phyloP scores from a whole-genome alignment of 768 basidiomycete genomes.

The Leccinellum rugosiceps region DNA sequence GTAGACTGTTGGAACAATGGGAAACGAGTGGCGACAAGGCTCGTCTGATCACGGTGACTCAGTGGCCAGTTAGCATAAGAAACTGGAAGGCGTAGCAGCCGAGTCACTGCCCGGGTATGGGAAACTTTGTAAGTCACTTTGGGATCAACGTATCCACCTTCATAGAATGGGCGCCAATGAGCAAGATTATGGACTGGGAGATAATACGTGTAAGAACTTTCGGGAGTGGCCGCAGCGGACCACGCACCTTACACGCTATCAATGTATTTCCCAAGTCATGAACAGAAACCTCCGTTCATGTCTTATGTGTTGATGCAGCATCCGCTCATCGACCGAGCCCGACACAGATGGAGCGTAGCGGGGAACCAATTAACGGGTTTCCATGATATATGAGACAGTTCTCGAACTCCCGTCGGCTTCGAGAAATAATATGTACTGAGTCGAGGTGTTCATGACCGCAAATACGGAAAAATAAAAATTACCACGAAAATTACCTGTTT shows the following conservation, averaged over 20 bases:
- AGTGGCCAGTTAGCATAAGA: background rate
- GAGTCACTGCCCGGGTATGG: background rate
- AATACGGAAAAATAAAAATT: background rate
- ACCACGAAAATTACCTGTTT: background rate
- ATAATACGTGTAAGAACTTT: background rate
- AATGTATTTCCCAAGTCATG: background rate
- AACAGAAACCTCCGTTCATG: background rate
- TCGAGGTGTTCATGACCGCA: no score
- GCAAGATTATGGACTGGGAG: background rate
- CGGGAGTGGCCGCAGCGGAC: background rate
- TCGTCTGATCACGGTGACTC: background rate
- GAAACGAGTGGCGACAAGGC: background rate
- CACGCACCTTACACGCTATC: background rate
- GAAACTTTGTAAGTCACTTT: background rate
- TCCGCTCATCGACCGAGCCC: background rate
- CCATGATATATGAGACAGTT: background rate
- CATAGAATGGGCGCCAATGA: background rate
- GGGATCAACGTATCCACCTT: background rate
- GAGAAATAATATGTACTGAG: no score
- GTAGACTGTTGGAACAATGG: background rate
- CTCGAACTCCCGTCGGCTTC: background rate
- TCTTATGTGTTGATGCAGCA: background rate
- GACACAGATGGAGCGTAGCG: background rate
- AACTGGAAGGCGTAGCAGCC: background rate
- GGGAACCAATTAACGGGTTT: background rate